Evolutionary conservation across 805 yeast genomes (phyloP), one percentile per base, ranked within the genome.

Genomic region (Candida montana): DNA sequence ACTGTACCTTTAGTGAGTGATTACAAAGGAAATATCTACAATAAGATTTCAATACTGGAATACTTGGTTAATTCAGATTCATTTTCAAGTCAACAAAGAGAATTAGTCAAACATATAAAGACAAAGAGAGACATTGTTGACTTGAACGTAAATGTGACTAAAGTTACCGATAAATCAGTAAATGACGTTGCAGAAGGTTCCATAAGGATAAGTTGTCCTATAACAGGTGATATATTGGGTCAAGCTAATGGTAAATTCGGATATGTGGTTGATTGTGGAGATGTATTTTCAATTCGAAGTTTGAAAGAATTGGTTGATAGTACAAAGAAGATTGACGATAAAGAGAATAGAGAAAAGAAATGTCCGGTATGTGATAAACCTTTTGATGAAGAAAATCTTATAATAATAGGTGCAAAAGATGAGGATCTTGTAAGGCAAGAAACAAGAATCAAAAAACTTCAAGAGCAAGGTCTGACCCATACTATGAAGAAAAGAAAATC

Each of bases 1-100:
- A 47, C 51, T n/a, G 53, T 52, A 5, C 83, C 82, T 0, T 62
- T 85, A 2, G 82, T 83, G 2, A 73, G 86, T 27, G 95, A 88
- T 59, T 80, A 68, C 54, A 63, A 63, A 37, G 96, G 96, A 0
- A 56, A 66, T 24, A 53, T 88, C 5, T 83, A 72, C 58, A 75
- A 81, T 48, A 84, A 83, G 46, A 84, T 79, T 43, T 61, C 79
- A 23, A 57, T 84, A 0, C 53, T 88, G 7, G 81, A 81, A 51
- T 68, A 71, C 55, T 55, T 88, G 5, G 48, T 83, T 3, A 62
- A 65, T 11, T 57, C 57, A 30, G 63, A 61, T 19, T 52, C 52
- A 26, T 50, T 59, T 37, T 43, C 48, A 31, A 2, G 21, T 9
- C 16, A 27, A 21, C 67, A 56, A 42, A 51, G 46, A 20, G 40